phyloP scores from a whole-genome alignment of 2,329 filamentous ascomycete species.

The Aspergillus ruber region DNA sequence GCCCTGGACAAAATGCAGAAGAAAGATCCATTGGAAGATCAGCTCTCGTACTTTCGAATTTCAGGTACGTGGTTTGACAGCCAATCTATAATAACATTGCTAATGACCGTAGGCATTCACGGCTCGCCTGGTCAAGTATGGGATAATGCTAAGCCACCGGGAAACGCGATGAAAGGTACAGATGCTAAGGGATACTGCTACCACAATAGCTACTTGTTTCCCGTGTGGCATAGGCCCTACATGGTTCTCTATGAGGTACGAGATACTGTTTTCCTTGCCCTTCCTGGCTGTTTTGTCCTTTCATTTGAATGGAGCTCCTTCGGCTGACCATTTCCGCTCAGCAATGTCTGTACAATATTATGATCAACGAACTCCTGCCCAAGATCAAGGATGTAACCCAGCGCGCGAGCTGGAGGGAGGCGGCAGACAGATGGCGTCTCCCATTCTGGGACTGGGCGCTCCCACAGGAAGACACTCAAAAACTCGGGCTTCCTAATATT shows the following conservation, averaged over 20 bases:
- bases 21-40: background rate
- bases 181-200: constrained; percentile 63
- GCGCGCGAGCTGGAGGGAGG: background rate
- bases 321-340: background rate
- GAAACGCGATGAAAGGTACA: background rate
- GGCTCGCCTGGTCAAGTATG: background rate
- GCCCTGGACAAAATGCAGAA: too few relatives aligned
- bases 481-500: too few relatives aligned
- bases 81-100: background rate
- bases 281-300: too few relatives aligned
- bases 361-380: background rate
- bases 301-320: background rate
- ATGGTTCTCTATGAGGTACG: constrained; percentile 53
- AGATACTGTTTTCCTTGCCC: background rate
- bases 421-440: constrained; percentile 38
- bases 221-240: constrained; percentile 79
- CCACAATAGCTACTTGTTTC: constrained; percentile 69
- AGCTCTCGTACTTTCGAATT: background rate
- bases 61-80: background rate
- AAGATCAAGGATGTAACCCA: background rate
- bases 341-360: background rate
- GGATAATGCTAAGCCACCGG: background rate
- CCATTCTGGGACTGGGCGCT: constrained; percentile 47
- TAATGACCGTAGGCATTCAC: background rate
- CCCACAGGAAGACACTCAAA: background rate